phyloP scores from a whole-genome alignment of 1,284 basidiomycete genomes.

The Sanghuangporus sanghuang region DNA sequence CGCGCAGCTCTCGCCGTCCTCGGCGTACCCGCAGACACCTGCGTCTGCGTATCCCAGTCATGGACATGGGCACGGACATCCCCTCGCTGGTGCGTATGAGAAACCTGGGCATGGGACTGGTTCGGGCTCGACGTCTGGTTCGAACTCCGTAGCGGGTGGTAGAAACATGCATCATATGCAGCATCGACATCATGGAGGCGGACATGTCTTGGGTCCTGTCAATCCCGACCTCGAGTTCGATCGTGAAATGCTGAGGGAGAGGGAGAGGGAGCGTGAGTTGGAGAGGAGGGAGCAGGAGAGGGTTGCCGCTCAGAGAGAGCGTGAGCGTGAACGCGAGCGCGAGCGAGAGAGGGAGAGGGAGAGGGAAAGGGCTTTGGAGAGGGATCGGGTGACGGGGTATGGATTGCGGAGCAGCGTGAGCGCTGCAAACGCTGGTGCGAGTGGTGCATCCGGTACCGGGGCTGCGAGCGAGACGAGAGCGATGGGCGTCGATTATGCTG shows the following conservation, averaged over 20 bases:
- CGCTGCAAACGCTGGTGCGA: background rate
- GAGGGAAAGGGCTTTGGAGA: background rate
- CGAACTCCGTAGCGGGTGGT: background rate
- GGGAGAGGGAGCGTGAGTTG: conserved; percentile 1
- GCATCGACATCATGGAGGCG: conserved; percentile 4
- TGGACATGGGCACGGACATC: background rate
- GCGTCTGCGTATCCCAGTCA: background rate
- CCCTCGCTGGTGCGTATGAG: background rate
- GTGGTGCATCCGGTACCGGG: background rate
- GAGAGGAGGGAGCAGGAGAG: background rate
- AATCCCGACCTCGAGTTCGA: conserved; percentile 3
- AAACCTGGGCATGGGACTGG: background rate
- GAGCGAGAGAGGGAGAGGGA: background rate
- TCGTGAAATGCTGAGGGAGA: background rate
- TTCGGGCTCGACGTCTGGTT: background rate
- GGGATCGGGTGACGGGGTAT: background rate
- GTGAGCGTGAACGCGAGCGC: conserved; percentile 1
- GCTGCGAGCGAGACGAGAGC: background rate
- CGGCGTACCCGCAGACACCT: background rate
- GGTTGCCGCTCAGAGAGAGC: background rate
- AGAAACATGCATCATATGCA: conserved; percentile 11
- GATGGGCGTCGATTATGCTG: conserved; percentile 3
- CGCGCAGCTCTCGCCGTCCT: background rate
- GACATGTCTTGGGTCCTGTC: background rate
- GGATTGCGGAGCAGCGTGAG: background rate